Base-by-base conservation (phyloP, 805 yeast species). In the Teunomyces kruisii region DNA sequence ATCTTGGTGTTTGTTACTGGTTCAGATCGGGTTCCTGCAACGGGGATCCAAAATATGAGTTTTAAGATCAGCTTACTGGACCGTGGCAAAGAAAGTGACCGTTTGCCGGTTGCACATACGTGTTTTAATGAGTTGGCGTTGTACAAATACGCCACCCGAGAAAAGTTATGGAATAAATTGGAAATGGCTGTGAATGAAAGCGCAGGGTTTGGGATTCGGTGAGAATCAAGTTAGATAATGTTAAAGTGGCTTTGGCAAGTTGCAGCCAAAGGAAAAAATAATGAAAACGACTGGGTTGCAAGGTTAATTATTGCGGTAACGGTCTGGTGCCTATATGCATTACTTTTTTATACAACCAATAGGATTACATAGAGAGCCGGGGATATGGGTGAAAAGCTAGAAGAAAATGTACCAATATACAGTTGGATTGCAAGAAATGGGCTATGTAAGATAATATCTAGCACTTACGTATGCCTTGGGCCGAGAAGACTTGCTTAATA, bases 81-180 rank as follows among this genome's bases (percentile, higher is more conserved):
- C 13, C 49, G 50, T 19, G 68, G 64, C 6, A 54, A 50, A 1
- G 73, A 70, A 27, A 61, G 68, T 30, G 71, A 76, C 1, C 69
- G 84, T 39, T 65, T 91, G 13, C 98, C 98, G 0, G 69, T 85
- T 12, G 89, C 97, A 0, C 98, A 92, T 59, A 94, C 98, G 0
- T 92, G 99, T 56, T 92, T 94, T 70, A 94, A 92, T 59, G 96
- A 92, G 68, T 61, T 92, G 17, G 85, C 92, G 44, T 53, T 94
- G 5, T 86, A 81, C 62, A 81, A 81, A 30, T 92, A 92, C 61
- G 53, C 65, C 10, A 59, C 78, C 5, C 68, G 70, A 47, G 79
- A 75, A n/a, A 80, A 78, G 49, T 67, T 94, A 43, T 61, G 67
- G 36, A 43, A 58, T 1, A 91, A 88, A 62, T 62, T 92, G 46